These are phyloP conservation scores for Rhodomyrtus tomentosa DNA, from an alignment of 345 rosid genomes.

Conservation along the genomic window DNA sequence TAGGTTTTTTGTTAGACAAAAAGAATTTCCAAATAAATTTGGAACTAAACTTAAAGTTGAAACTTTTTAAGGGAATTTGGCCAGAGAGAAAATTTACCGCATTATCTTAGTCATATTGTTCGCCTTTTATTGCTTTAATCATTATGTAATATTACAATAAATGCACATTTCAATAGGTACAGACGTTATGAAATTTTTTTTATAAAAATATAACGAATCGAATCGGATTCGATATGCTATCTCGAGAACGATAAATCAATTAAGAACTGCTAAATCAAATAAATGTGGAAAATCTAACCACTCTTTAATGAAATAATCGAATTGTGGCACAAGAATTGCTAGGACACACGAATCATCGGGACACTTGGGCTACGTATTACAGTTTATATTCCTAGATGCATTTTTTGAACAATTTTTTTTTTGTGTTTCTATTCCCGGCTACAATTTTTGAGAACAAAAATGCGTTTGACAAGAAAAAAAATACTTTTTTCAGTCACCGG, in stretches of 20 bases:
- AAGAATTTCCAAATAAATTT: too few species aligned
- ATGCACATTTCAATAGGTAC: accelerated
- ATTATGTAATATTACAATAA: background rate
- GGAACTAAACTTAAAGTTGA: too few species aligned
- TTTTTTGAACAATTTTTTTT: too few species aligned
- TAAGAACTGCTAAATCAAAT: background rate
- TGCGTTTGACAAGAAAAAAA: too few species aligned
- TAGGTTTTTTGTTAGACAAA: too few species aligned
- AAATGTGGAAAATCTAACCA: accelerated
- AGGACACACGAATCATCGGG: background rate
- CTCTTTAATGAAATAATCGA: background rate
- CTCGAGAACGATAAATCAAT: background rate
- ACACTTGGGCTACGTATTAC: too few species aligned
- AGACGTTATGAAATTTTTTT: background rate
- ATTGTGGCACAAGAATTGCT: background rate
- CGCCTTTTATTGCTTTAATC: background rate
- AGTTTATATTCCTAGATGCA: too few species aligned
- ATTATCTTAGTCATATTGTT: background rate
- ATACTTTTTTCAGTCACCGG: too few species aligned
- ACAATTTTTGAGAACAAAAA: too few species aligned
- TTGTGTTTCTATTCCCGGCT: too few species aligned
- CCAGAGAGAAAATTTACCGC: background rate
- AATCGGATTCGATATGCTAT: background rate
- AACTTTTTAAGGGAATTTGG: too few species aligned
- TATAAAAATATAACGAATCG: accelerated